A percentile compares a stretch with the other conserved stretches of the same genome.
Evolutionary conservation across 1,139 yeast species (phyloP).

Genomic region (Geotrichum macrosporum): DNA sequence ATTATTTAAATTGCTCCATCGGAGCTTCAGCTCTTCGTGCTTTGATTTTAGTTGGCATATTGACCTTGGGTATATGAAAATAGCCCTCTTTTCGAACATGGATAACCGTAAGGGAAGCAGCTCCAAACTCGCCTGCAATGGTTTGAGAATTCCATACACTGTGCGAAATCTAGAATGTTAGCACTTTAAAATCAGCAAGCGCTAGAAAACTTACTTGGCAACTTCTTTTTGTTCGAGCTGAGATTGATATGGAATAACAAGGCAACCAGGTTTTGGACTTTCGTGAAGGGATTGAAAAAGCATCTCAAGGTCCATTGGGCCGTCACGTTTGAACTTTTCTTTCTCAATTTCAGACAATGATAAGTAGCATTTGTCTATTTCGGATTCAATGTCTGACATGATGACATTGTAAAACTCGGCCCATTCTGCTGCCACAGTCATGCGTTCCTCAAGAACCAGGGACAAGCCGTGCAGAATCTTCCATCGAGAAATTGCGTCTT

Average conservation of each 20-base stretch:
- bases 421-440: constrained; percentile 56
- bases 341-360: constrained; percentile 31
- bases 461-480: constrained; percentile 43
- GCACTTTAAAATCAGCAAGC: too few relatives aligned
- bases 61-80: constrained; percentile 38
- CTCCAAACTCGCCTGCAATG: constrained; percentile 56
- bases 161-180: background rate
- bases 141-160: constrained; percentile 37
- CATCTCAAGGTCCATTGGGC: too few relatives aligned
- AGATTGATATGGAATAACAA: too few relatives aligned
- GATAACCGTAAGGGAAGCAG: constrained; percentile 55
- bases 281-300: too few relatives aligned
- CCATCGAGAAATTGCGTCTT: constrained; percentile 32
- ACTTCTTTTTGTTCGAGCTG: too few relatives aligned
- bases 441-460: constrained; percentile 42
- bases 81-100: constrained; percentile 41
- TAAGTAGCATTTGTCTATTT: constrained; percentile 47
- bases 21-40: constrained; percentile 42
- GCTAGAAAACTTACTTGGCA: too few relatives aligned
- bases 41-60: constrained; percentile 40
- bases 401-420: constrained; percentile 53
- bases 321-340: background rate
- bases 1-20: constrained; percentile 43
- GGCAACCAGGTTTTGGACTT: too few relatives aligned
- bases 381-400: constrained; percentile 49